These are phyloP conservation scores for Berkeleyomyces rouxiae DNA, from an alignment of 2,329 filamentous ascomycete genomes.

Conservation along the genomic window DNA sequence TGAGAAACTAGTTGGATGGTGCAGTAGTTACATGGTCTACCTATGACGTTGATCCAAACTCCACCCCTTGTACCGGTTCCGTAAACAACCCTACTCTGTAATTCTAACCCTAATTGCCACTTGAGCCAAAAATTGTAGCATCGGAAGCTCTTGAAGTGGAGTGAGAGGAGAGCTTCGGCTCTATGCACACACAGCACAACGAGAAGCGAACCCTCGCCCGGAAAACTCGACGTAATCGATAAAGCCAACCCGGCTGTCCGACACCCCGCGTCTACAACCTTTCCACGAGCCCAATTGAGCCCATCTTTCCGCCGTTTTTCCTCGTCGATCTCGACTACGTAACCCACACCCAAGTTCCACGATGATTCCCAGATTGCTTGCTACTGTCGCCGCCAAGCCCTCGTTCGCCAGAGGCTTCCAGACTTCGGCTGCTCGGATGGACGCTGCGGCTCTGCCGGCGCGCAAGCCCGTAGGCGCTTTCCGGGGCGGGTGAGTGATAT, in stretches of 20 bases:
- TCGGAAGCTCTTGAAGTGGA: not conserved
- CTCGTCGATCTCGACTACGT: not conserved
- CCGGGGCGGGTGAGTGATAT: constrained; percentile 37
- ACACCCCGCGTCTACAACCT: not conserved
- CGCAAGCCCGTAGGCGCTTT: constrained; percentile 44
- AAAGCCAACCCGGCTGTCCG: not conserved
- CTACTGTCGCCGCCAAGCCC: constrained; percentile 18
- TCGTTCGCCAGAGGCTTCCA: constrained; percentile 28
- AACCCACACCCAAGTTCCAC: constrained; percentile 2
- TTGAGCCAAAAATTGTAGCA: not conserved
- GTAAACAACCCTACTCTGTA: not conserved
- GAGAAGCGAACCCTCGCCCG: not conserved
- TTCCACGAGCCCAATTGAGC: not conserved
- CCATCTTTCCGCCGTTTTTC: not conserved
- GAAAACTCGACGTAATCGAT: not conserved
- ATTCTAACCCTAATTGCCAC: not conserved
- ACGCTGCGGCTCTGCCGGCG: constrained; percentile 33
- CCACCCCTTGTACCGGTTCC: not conserved
- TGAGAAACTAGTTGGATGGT: too few species aligned
- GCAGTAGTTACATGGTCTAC: too few species aligned
- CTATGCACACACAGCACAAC: not conserved
- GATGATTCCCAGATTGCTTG: constrained; percentile 14
- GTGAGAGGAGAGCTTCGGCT: constrained; percentile 5
- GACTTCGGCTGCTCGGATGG: constrained; percentile 32
- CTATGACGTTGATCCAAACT: not conserved